These are phyloP conservation scores for Pichia gijzeniarum DNA, from an alignment of 805 yeast species.

Conservation along the genomic window DNA sequence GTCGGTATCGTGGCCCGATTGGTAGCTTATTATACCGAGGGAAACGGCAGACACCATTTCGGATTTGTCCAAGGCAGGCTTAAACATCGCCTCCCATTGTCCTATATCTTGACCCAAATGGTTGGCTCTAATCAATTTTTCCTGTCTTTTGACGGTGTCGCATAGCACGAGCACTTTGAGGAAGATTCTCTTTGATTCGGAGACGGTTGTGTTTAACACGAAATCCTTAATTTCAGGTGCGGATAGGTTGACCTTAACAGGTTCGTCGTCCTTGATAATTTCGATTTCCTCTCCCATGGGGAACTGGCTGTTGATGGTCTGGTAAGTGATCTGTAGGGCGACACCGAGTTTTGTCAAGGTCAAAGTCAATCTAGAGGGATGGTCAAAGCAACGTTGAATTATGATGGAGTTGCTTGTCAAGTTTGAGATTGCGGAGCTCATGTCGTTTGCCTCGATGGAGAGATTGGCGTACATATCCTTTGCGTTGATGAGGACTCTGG, in stretches of 20 bases:
- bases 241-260: slow-evolving; percentile 10
- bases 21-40: slow-evolving; percentile 15
- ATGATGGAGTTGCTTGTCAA: slow-evolving; percentile 16
- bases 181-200: slow-evolving; percentile 16
- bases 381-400: slow-evolving; percentile 17
- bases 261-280: slow-evolving; percentile 11
- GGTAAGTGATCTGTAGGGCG: slow-evolving; percentile 15
- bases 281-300: slow-evolving; percentile 11
- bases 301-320: slow-evolving; percentile 10
- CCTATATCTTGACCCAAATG: slow-evolving; percentile 8
- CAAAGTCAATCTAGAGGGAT: slow-evolving; percentile 16
- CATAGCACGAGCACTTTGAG: slow-evolving; percentile 12
- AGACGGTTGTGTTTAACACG: slow-evolving; percentile 13
- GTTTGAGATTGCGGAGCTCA: slow-evolving; percentile 18
- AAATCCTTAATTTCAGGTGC: slow-evolving; percentile 16
- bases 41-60: slow-evolving; percentile 21
- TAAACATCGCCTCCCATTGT: slow-evolving; percentile 13
- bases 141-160: slow-evolving; percentile 15
- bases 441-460: slow-evolving; percentile 21
- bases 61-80: slow-evolving; percentile 17
- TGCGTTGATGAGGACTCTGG: slow-evolving; percentile 21
- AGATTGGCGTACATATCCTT: slow-evolving; percentile 23
- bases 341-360: slow-evolving; percentile 18
- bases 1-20: slow-evolving; percentile 6
- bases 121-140: slow-evolving; percentile 3